These are phyloP conservation scores for Irpex sp. DNA, from an alignment of 1,284 basidiomycete species.

Conservation along the genomic window DNA sequence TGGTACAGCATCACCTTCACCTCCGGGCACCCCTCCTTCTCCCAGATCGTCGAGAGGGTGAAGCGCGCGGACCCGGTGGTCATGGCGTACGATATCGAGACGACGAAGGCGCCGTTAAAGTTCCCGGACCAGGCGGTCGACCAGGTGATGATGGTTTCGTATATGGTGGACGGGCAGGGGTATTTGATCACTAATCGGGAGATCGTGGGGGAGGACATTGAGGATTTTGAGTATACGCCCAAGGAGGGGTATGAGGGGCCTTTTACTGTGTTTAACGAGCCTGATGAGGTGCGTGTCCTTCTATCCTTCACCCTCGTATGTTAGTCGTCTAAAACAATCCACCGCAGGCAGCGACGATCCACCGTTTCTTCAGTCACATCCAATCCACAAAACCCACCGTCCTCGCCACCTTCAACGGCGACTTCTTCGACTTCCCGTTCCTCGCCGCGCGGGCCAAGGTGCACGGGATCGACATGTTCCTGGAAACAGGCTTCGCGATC, in stretches of 20 bases:
- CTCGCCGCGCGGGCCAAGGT: conserved; percentile 84
- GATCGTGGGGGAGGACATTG: conserved; percentile 96
- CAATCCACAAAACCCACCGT: conserved; percentile 93
- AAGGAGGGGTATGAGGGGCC: conserved; percentile 98
- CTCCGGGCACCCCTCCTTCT: conserved; percentile 79
- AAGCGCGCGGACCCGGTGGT: conserved; percentile 99
- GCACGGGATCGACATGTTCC: conserved; percentile 96
- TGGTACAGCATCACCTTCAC: conserved; percentile 93
- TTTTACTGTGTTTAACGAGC: conserved; percentile 95
- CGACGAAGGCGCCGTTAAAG: conserved; percentile 96
- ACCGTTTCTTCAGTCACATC: conserved; percentile 92
- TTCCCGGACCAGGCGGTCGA: conserved; percentile 96
- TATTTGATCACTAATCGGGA: conserved; percentile 98
- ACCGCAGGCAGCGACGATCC: conserved; percentile 71
- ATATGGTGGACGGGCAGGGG: conserved; percentile 96
- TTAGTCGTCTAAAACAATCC: neutral
- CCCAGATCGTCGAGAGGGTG: conserved; percentile 77
- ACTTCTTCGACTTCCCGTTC: conserved; percentile 99
- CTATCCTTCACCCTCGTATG: too few species aligned
- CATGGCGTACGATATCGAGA: conserved; percentile 99
- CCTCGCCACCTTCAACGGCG: conserved; percentile 98
- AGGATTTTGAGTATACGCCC: conserved; percentile 98
- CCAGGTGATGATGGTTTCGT: conserved; percentile 99
- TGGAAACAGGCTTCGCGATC: conserved; percentile 90
- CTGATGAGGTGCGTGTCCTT: conserved; percentile 67